Percentiles rank a stretch among this genome's conserved stretches.
These are phyloP conservation scores for Rhodotorula kratochvilovae DNA, from an alignment of 768 basidiomycete species.

Conservation along the genomic window DNA sequence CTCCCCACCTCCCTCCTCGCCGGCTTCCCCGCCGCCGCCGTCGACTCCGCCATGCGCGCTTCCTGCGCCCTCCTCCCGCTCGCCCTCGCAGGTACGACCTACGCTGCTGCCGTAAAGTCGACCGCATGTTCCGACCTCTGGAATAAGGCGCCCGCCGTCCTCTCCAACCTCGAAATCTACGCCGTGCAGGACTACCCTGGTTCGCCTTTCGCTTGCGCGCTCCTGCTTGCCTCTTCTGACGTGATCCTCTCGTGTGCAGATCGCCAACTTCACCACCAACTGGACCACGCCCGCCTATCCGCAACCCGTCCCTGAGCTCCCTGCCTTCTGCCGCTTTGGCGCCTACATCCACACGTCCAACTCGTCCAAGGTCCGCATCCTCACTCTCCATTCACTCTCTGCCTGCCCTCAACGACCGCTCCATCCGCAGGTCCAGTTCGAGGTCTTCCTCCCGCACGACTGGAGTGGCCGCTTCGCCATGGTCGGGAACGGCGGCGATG, in stretches of 20 bases:
- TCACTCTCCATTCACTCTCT: no score
- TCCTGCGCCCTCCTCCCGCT: no score
- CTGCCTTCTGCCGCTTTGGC: slow-evolving; percentile 39
- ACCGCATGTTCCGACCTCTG: slow-evolving; percentile 16
- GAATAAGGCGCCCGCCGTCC: slow-evolving; percentile 16
- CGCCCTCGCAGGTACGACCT: no score
- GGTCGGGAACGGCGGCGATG: slow-evolving; percentile 31
- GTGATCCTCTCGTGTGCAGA: neutral
- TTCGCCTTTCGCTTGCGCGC: no score
- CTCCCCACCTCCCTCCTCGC: no score
- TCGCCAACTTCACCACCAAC: slow-evolving; percentile 15
- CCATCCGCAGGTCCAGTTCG: slow-evolving; percentile 34
- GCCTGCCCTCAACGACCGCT: neutral
- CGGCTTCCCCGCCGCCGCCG: no score
- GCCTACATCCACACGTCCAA: slow-evolving; percentile 38
- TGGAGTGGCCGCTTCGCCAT: slow-evolving; percentile 27
- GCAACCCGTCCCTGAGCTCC: slow-evolving; percentile 21
- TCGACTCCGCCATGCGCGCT: no score
- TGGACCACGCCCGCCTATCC: neutral
- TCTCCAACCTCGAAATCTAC: slow-evolving; percentile 29
- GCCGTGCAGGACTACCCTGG: no score
- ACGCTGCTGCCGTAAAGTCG: no score
- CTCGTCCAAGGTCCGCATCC: slow-evolving; percentile 11
- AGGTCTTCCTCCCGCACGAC: slow-evolving; percentile 37
- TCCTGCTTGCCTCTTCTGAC: no score